phyloP scores from a whole-genome alignment of 257 asterid species.

The Fraxinus pennsylvanica region DNA sequence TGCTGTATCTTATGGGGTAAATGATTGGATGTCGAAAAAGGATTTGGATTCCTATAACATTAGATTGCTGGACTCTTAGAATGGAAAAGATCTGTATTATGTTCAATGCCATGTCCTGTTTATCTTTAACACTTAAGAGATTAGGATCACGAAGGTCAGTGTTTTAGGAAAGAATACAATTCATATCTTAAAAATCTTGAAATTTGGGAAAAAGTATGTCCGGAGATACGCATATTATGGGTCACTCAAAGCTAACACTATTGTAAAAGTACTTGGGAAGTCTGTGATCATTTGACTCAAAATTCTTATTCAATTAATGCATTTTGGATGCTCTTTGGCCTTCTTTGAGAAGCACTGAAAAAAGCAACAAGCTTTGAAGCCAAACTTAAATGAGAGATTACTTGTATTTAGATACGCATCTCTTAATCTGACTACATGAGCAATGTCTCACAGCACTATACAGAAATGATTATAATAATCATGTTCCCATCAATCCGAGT shows the following conservation, averaged over 20 bases:
- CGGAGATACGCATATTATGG: not conserved
- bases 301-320: not conserved
- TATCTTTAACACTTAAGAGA: no score
- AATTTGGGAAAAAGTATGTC: not conserved
- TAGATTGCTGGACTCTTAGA: constrained; percentile 8
- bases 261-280: not conserved
- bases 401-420: not conserved
- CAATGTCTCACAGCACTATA: constrained; percentile 2
- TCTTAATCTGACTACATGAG: constrained; percentile 5
- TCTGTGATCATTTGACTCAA: not conserved
- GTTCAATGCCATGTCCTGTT: not conserved
- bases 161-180: constrained; percentile 7
- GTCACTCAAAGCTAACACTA: not conserved
- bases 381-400: not conserved
- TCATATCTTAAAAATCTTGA: not conserved
- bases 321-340: not conserved
- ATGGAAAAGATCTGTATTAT: constrained; percentile 11
- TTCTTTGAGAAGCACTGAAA: not conserved
- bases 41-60: constrained; percentile 10
- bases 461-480: not conserved
- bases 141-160: not conserved
- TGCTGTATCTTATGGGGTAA: constrained; percentile 23
- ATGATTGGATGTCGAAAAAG: constrained; percentile 17
- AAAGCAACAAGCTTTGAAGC: not conserved
- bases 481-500: not conserved